These are phyloP conservation scores for Yamadazyma paraphyllophila DNA, from an alignment of 805 yeast species.

Conservation along the genomic window DNA sequence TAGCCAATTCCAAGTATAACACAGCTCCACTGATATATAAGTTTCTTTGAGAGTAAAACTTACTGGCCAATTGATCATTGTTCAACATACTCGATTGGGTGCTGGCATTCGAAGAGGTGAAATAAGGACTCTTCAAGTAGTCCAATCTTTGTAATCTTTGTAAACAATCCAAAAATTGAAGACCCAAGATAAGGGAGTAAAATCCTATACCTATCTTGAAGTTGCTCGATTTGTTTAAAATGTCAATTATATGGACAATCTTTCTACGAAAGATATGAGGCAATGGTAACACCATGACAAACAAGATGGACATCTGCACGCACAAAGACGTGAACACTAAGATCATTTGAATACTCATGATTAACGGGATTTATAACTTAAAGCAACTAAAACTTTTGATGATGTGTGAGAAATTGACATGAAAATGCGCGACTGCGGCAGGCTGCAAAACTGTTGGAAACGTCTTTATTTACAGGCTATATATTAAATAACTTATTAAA, in stretches of 20 bases:
- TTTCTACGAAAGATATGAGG: conserved; percentile 47
- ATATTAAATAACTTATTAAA: not conserved
- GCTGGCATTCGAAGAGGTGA: conserved; percentile 5
- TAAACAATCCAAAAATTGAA: conserved; percentile 56
- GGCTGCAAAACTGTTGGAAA: not conserved
- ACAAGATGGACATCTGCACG: conserved; percentile 50
- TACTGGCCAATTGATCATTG: conserved; percentile 53
- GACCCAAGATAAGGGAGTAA: conserved; percentile 38
- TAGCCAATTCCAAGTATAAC: conserved; percentile 52
- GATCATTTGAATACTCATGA: conserved; percentile 47
- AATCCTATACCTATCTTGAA: conserved; percentile 46
- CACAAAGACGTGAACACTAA: conserved; percentile 47
- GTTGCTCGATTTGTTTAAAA: conserved; percentile 36
- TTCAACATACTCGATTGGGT: conserved; percentile 24
- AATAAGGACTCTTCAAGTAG: conserved; percentile 22
- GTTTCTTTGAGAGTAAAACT: conserved; percentile 63
- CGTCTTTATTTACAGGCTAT: not conserved
- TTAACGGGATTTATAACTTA: not conserved
- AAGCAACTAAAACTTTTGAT: not conserved
- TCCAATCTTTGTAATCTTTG: conserved; percentile 36
- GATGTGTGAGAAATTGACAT: no score
- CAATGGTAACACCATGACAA: conserved; percentile 53
- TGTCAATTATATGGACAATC: conserved; percentile 37
- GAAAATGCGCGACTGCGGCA: not conserved
- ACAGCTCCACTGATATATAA: conserved; percentile 63